A percentile compares a stretch with the other conserved stretches of the same genome.
These are phyloP conservation scores for Scleroderma citrinum DNA, from an alignment of 768 basidiomycete species.

Conservation along the genomic window DNA sequence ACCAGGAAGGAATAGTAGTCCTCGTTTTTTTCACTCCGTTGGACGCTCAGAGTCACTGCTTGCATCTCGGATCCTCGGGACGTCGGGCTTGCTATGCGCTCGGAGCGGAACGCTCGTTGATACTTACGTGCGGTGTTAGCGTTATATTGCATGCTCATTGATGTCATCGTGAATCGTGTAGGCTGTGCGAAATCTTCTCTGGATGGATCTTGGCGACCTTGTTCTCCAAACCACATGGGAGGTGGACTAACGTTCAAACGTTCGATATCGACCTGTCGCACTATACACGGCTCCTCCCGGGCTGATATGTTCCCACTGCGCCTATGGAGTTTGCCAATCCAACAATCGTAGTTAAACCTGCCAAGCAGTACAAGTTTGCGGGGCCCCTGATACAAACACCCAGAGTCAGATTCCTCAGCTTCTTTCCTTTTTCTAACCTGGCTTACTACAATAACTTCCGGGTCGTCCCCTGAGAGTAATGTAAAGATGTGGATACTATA, in stretches of 20 bases:
- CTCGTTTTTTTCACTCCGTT: neutral
- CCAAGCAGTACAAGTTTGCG: neutral
- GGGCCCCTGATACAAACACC: neutral
- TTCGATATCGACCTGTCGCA: neutral
- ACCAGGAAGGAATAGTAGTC: neutral
- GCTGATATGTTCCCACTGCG: neutral
- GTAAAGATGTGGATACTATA: too few relatives aligned
- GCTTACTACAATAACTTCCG: too few relatives aligned
- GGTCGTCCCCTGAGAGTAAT: too few relatives aligned
- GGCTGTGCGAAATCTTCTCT: too few relatives aligned
- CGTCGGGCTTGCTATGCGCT: neutral
- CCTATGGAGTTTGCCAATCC: neutral
- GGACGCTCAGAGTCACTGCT: neutral
- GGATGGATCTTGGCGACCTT: neutral
- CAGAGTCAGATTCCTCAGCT: too few relatives aligned
- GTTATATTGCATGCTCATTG: too few relatives aligned
- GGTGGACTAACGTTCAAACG: neutral
- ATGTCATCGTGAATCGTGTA: too few relatives aligned
- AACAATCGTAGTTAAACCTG: too few relatives aligned
- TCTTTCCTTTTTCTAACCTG: neutral
- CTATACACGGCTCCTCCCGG: too few relatives aligned
- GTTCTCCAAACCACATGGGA: neutral
- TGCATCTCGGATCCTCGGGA: neutral
- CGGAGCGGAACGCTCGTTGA: neutral
- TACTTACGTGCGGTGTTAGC: neutral